Base-by-base conservation (phyloP, 345 rosid species). In the Citrus unshiu region DNA sequence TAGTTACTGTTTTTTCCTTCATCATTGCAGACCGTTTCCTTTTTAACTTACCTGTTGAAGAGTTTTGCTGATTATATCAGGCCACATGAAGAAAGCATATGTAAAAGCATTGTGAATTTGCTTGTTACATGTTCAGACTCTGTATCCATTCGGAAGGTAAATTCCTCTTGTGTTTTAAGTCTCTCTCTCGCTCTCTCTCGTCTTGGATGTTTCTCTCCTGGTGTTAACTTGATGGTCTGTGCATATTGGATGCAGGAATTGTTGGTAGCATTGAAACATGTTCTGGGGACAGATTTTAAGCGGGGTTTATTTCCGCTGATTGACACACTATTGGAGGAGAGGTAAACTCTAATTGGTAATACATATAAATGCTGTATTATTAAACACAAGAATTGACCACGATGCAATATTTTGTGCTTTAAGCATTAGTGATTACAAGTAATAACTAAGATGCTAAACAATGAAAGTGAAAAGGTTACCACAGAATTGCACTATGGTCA, bases 121-220 rank as follows among this genome's bases (percentile, higher is more conserved):
- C 99, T 96, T 82, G 97, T 96, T 70, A 96, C 99, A 66, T 96
- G 99, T 86, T 93, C 99, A 56, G 99, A 94, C 80, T 94, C 98
- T 25, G 99, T 93, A 32, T 90, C 99, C 66, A 96, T 92, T 78
- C 89, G 98, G 86, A 96, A 93, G 97, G 99, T 93, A 76, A 78
- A 27, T 43, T 35, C 66, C 4, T 79, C 59, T 68, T 64, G 30
- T 57, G 58, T 19, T 77, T 76, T n/a, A 29, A 25, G 27, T 32
- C 37, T 70, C 10, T 51, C 56, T 59, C 70, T 70, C 62, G 72
- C 10, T 51, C 49, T 62, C 70, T 72, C 10, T 51, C 32, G 58
- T 72, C 56, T 39, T 79, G 51, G 30, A 12, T 54, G 37, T 58
- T 67, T 12, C 35, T 70, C 13, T 61, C 80, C 32, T 79, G 49